A percentile compares a stretch with the other conserved stretches of the same genome.
Evolutionary conservation across 2,329 filamentous ascomycete species (phyloP).

Genomic region (Dothideomycetes sp.): DNA sequence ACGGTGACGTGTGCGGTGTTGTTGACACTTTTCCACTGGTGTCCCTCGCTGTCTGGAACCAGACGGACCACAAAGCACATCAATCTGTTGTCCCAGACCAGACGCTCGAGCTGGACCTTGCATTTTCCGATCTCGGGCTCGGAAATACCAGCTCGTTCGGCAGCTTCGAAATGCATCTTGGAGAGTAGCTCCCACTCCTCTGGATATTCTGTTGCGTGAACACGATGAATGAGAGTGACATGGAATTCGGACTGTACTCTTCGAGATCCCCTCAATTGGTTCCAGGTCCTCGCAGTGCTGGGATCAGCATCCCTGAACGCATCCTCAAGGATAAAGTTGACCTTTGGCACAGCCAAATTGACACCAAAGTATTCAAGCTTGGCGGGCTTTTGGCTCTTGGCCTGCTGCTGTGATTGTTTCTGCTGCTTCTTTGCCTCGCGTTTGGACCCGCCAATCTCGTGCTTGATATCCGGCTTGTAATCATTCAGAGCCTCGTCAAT

Average conservation of each 20-base stretch:
- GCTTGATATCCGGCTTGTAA: constrained; percentile 66
- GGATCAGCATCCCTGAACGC: constrained; percentile 51
- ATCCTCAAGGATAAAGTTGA: constrained; percentile 52
- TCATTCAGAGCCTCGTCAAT: constrained; percentile 63
- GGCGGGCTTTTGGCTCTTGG: constrained; percentile 23
- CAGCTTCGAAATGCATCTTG: constrained; percentile 41
- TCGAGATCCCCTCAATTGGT: constrained; percentile 58
- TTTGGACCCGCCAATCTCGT: constrained; percentile 54
- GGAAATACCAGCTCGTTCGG: constrained; percentile 25
- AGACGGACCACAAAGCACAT: constrained; percentile 87
- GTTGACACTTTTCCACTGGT: constrained; percentile 55
- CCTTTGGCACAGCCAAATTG: constrained; percentile 38
- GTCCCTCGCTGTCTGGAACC: constrained; percentile 36
- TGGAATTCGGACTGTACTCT: constrained; percentile 83
- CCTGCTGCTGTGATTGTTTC: constrained; percentile 4
- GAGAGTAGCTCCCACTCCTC: constrained; percentile 67
- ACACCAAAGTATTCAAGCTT: constrained; percentile 57
- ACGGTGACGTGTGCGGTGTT: constrained; percentile 77
- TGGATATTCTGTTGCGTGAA: constrained; percentile 46
- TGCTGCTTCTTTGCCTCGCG: constrained; percentile 22
- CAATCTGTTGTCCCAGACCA: constrained; percentile 76
- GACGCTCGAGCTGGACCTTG: constrained; percentile 48
- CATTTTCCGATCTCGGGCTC: constrained; percentile 52
- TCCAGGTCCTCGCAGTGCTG: constrained; percentile 57
- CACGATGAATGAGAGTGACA: constrained; percentile 83